A percentile compares a stretch with the other conserved stretches of the same genome.
Evolutionary conservation across 805 yeast species (phyloP).

Genomic region (Kazachstania kunashirensis): DNA sequence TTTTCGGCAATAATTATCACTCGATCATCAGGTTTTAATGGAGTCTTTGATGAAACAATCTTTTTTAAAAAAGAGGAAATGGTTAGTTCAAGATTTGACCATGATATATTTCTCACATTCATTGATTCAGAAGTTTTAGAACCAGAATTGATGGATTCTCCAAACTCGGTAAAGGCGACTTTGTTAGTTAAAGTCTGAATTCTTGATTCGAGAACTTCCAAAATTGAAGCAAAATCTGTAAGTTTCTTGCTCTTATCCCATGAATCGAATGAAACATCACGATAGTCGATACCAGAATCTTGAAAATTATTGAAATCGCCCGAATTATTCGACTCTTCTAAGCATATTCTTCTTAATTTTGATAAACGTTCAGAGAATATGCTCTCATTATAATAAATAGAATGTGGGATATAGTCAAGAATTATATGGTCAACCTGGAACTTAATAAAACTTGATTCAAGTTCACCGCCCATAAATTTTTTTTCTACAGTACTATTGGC

Average conservation of each 20-base stretch:
- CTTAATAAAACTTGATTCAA: slow-evolving; percentile 72
- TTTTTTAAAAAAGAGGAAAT: slow-evolving; percentile 67
- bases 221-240: slow-evolving; percentile 58
- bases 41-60: slow-evolving; percentile 55
- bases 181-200: slow-evolving; percentile 67
- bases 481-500: slow-evolving; percentile 80
- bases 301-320: slow-evolving; percentile 37
- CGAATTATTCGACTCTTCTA: slow-evolving; percentile 33
- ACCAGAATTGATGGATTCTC: slow-evolving; percentile 26
- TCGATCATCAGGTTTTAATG: slow-evolving; percentile 55
- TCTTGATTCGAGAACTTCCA: slow-evolving; percentile 73
- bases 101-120: slow-evolving; percentile 47
- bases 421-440: slow-evolving; percentile 38
- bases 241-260: slow-evolving; percentile 58
- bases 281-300: slow-evolving; percentile 68
- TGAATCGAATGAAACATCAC: slow-evolving; percentile 69
- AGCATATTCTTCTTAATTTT: slow-evolving; percentile 46
- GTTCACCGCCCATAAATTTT: slow-evolving; percentile 69
- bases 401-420: slow-evolving; percentile 29
- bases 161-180: slow-evolving; percentile 50
- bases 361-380: slow-evolving; percentile 47
- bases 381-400: slow-evolving; percentile 26
- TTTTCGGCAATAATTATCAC: slow-evolving; percentile 79
- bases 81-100: slow-evolving; percentile 75
- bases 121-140: slow-evolving; percentile 29